Evolutionary conservation across 2,329 filamentous ascomycete species (phyloP), one percentile per base, ranked within the genome.

Genomic region (Ophiocordyceps australis): DNA sequence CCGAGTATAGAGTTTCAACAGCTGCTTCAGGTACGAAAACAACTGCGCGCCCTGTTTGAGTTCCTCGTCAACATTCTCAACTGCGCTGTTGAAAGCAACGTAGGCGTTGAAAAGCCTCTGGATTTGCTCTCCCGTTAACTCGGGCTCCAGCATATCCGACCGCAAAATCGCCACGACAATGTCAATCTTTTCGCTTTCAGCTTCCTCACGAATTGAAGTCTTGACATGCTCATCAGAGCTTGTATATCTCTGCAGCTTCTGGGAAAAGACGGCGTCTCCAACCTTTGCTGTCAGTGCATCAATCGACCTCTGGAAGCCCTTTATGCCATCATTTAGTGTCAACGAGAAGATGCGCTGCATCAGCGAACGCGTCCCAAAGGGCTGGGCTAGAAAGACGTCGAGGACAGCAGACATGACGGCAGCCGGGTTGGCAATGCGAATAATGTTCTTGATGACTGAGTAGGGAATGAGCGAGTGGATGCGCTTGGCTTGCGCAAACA

Each of bases 381-480:
- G 89, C 39, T 95, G 89, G 7, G 89, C 86, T 31, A 95, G 64
- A 57, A 98, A 98, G 23, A 98, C 66, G 46, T 98, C 89, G 14
- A 98, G 63, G 23, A 95, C 74, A 13, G 78, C 78, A n/a, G 78
- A 80, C 86, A 98, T 95, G 35, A 98, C 89, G 5, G 83, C 82
- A 1, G 86, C 86, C 3, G 89, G 89, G 39, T 98, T 98, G 14
- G 89, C 83, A 38, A 95, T 82, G 29, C 86, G 74, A 41, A 98
- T 95, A 24, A 93, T 82, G 44, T 95, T 94, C 57, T 98, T 98
- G 46, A 98, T 62, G 25, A 94, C 60, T 1, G 75, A 77, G 45
- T 98, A 98, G 0, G 89, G 89, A 23, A 98, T 77, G 29, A 95
- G 65, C 1, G 85, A 93, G 46, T 98, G 89, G 27, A 95, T 94